Conservation (phyloP, 2,329 filamentous ascomycete species). For the Neofusicoccum sp. region DNA sequence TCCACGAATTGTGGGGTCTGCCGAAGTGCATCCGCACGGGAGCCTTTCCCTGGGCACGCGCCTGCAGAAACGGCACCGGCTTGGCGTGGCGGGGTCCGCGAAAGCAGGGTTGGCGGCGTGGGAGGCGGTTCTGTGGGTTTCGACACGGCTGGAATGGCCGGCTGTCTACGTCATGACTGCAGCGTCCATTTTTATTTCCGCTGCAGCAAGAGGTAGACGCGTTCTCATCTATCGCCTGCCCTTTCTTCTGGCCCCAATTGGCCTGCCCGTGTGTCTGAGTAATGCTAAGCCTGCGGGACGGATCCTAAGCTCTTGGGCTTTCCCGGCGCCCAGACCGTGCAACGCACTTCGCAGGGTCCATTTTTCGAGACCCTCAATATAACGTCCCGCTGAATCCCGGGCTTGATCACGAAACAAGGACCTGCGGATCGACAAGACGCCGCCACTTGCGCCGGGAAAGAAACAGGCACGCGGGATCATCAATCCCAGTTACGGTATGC, state of each 20-base stretch:
- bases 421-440: not conserved
- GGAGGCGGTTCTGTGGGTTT: not conserved
- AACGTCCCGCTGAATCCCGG: not conserved
- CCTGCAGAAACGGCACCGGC: not conserved
- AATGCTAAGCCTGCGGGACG: not conserved
- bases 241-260: not conserved
- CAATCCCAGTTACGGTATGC: not conserved
- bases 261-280: not conserved
- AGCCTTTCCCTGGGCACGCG: not conserved
- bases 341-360: not conserved
- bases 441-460: not conserved
- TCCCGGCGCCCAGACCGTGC: not conserved
- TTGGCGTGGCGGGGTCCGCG: no score
- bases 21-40: constrained; percentile 6
- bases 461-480: constrained; percentile 1
- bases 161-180: not conserved
- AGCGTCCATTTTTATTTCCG: not conserved
- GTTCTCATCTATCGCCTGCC: not conserved
- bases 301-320: not conserved
- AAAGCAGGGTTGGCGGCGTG: not conserved
- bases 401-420: constrained; percentile 5
- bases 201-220: not conserved
- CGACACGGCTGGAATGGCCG: not conserved
- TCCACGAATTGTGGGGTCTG: constrained; percentile 17
- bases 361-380: constrained; percentile 1